Evolutionary conservation across 2,329 filamentous ascomycete species (phyloP), one percentile per base, ranked within the genome.

Genomic region (Talaromyces sp.): DNA sequence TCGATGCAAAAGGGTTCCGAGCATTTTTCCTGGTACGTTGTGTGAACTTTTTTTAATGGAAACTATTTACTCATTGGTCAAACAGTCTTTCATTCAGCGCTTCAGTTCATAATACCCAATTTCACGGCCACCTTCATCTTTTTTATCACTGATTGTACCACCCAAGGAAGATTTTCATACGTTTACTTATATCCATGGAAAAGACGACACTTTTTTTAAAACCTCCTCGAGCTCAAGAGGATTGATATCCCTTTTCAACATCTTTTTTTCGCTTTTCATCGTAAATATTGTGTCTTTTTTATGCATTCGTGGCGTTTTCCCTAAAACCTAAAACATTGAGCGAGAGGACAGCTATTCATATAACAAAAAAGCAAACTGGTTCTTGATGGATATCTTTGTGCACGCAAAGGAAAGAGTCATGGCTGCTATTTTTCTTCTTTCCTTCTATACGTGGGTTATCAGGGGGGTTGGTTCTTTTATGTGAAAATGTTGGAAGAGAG

Each of bases 1-100:
- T 76, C 69, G 79, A 81, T 64, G 59, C 73, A 64, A 80, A 77
- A 69, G 75, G 73, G 34, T 82, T 81, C 72, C 77, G 78, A 67
- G 72, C 75, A 62, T 82, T 80, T 72, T 81, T 82, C 69, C 76
- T 79, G 65, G 76, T 78, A 73, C 60, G 72, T 65, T 55, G 6
- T n/a, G 30, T 36, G 10, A 27, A 14, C 3, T 34, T 42, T 52
- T n/a, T 30, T 3, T 3, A 61, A 1, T 50, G n/a, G 30, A 18
- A 8, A 31, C n/a, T 36, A 55, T 16, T 52, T 27, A 63, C 64
- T 67, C 61, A 65, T 60, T 6, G 18, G 36, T n/a, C 0, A 54
- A 28, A 28, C 59, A 78, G 75, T 73, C 75, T 61, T 78, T 78
- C 67, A 78, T 78, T 67, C 76, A 78, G 69, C 75, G 76, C 67